phyloP scores from a whole-genome alignment of 495 filamentous ascomycete genomes.

The Xylaria bambusicola region DNA sequence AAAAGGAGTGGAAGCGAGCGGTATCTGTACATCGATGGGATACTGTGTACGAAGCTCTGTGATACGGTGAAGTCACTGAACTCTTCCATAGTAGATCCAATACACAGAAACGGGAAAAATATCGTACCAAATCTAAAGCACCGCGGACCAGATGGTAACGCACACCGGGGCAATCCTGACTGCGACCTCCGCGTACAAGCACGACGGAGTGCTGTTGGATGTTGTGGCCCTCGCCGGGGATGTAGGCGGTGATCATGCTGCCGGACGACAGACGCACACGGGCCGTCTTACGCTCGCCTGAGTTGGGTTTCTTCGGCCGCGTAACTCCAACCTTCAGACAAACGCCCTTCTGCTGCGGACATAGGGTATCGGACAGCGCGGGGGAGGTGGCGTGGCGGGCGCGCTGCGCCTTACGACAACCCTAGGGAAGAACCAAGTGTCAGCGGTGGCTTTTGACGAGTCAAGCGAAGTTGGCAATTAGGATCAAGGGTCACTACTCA shows the following conservation, averaged over 20 bases:
- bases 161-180: constrained; percentile 98
- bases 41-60: no score
- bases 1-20: no score
- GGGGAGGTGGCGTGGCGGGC: constrained; percentile 85
- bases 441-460: neutral
- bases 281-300: constrained; percentile 88
- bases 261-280: constrained; percentile 86
- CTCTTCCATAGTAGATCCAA: no score
- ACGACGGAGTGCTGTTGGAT: constrained; percentile 98
- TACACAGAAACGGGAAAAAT: constrained; percentile 21
- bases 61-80: no score
- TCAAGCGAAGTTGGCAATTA: neutral
- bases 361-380: constrained; percentile 65
- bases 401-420: constrained; percentile 71
- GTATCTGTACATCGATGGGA: no score
- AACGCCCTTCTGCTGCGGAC: constrained; percentile 89
- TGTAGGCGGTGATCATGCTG: constrained; percentile 84
- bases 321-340: constrained; percentile 89
- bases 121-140: constrained; percentile 91
- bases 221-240: constrained; percentile 97
- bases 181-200: constrained; percentile 83
- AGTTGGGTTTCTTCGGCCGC: constrained; percentile 98
- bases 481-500: constrained; percentile 27
- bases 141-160: constrained; percentile 91
- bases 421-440: constrained; percentile 45